A percentile compares a stretch with the other conserved stretches of the same genome.
Conservation (phyloP, 2,329 filamentous ascomycete species). For the Colletotrichum lini region DNA sequence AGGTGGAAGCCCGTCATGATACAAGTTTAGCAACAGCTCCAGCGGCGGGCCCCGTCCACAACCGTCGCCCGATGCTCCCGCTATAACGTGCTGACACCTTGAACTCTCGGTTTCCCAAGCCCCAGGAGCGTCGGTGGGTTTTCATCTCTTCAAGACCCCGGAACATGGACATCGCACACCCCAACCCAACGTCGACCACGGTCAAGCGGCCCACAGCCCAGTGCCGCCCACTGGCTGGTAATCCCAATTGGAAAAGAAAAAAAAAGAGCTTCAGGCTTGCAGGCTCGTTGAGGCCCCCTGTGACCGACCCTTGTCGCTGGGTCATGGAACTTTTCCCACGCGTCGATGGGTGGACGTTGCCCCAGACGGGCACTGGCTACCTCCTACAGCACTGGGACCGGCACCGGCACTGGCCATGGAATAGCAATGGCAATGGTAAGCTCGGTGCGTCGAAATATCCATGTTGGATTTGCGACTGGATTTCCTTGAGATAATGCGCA, state of each 20-base stretch:
- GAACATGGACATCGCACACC: not conserved
- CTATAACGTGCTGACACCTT: not conserved
- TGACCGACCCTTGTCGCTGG: slow-evolving; percentile 29
- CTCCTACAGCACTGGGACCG: not conserved
- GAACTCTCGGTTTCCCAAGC: not conserved
- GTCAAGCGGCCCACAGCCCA: slow-evolving; percentile 1
- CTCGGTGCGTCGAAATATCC: not conserved
- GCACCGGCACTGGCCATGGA: not conserved
- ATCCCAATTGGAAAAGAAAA: slow-evolving; percentile 7
- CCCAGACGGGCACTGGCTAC: slow-evolving; percentile 5
- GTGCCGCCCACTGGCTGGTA: not conserved
- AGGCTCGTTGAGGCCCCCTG: slow-evolving; percentile 29
- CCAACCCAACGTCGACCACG: slow-evolving; percentile 9
- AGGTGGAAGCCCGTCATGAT: slow-evolving; percentile 15
- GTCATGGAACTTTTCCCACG: slow-evolving; percentile 15
- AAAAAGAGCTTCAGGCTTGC: slow-evolving; percentile 31
- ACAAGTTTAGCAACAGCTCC: slow-evolving; percentile 41
- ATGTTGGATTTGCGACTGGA: slow-evolving; percentile 11
- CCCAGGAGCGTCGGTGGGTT: slow-evolving; percentile 12
- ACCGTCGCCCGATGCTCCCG: not conserved
- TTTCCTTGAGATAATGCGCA: not conserved
- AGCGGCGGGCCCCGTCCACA: slow-evolving; percentile 10
- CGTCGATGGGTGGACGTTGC: slow-evolving; percentile 15
- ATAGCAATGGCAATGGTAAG: not conserved
- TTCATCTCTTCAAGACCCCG: slow-evolving; percentile 24